Percentiles rank a stretch among this genome's conserved stretches.
Conservation (phyloP, 2,329 filamentous ascomycete genomes). For the Phialocephala subalpina region DNA sequence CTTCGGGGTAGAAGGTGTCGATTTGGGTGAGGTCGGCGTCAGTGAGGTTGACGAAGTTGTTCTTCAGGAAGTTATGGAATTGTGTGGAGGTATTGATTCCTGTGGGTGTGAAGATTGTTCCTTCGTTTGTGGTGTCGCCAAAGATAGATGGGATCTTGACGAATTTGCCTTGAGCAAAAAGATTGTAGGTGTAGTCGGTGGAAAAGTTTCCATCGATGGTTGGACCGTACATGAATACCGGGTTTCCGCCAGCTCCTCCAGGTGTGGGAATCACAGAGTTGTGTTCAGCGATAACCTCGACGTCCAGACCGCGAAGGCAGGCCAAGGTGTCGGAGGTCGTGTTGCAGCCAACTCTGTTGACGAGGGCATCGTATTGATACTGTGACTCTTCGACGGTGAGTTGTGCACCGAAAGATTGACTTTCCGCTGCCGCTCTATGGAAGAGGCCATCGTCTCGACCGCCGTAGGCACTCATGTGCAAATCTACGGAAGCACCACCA, state of each 20-base stretch:
- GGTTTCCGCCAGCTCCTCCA: conserved; percentile 44
- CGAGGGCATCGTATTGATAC: conserved; percentile 61
- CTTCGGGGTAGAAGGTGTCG: conserved; percentile 61
- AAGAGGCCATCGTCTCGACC: conserved; percentile 58
- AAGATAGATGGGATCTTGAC: conserved; percentile 62
- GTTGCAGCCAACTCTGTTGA: conserved; percentile 52
- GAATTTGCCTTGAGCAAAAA: conserved; percentile 58
- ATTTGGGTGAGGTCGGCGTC: conserved; percentile 57
- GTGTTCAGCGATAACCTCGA: conserved; percentile 50
- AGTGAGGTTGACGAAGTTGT: conserved; percentile 65
- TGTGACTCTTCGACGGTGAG: conserved; percentile 55
- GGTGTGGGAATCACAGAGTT: conserved; percentile 51
- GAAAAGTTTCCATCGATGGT: conserved; percentile 63
- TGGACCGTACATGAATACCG: conserved; percentile 62
- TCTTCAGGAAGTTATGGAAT: conserved; percentile 62
- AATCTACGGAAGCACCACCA: conserved; percentile 69
- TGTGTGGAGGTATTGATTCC: conserved; percentile 54
- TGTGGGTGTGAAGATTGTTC: conserved; percentile 65
- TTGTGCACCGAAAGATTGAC: conserved; percentile 59
- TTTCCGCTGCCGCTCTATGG: conserved; percentile 58
- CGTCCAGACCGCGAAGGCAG: conserved; percentile 55
- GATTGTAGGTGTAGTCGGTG: conserved; percentile 56
- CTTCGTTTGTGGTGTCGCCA: conserved; percentile 70
- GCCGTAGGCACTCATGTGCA: conserved; percentile 66
- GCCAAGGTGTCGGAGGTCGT: conserved; percentile 48